Evolutionary conservation across 1,139 yeast genomes (phyloP).

Genomic region (Hansenula lynferdii): DNA sequence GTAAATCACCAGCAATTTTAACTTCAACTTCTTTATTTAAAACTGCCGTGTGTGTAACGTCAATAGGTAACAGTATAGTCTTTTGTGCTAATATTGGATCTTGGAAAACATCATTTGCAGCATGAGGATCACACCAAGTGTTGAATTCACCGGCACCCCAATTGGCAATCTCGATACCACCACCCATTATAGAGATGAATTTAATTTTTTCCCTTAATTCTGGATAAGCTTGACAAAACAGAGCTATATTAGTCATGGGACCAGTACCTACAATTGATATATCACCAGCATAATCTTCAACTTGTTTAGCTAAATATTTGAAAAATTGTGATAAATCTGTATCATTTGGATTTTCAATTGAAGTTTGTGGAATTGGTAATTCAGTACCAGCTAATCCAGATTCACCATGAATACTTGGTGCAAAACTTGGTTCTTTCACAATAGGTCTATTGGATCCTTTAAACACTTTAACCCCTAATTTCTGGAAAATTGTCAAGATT

Average conservation of each 20-base stretch:
- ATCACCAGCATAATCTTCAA: slow-evolving; percentile 36
- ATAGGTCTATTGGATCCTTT: slow-evolving; percentile 62
- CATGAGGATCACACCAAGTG: slow-evolving; percentile 69
- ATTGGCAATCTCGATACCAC: slow-evolving; percentile 44
- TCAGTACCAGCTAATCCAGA: slow-evolving; percentile 75
- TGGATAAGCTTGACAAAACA: slow-evolving; percentile 48
- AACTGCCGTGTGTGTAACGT: slow-evolving; percentile 65
- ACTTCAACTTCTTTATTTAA: slow-evolving; percentile 46
- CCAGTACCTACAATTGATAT: slow-evolving; percentile 67
- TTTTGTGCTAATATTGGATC: slow-evolving; percentile 43
- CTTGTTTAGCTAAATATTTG: slow-evolving; percentile 48
- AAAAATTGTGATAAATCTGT: slow-evolving; percentile 38
- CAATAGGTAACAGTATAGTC: slow-evolving; percentile 57
- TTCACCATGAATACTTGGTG: slow-evolving; percentile 67
- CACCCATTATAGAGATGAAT: slow-evolving; percentile 71
- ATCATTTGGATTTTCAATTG: slow-evolving; percentile 24
- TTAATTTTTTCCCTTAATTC: slow-evolving; percentile 41
- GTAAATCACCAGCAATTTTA: too few relatives aligned
- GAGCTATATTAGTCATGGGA: slow-evolving; percentile 64
- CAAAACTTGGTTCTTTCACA: slow-evolving; percentile 40
- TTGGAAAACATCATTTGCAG: slow-evolving; percentile 53
- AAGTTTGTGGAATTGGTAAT: slow-evolving; percentile 43
- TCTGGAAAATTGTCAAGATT: slow-evolving; percentile 53
- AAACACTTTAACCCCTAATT: slow-evolving; percentile 54
- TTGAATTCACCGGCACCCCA: slow-evolving; percentile 69